Evolutionary conservation across 2,329 filamentous ascomycete species (phyloP).

Genomic region (Botryotinia globosa): DNA sequence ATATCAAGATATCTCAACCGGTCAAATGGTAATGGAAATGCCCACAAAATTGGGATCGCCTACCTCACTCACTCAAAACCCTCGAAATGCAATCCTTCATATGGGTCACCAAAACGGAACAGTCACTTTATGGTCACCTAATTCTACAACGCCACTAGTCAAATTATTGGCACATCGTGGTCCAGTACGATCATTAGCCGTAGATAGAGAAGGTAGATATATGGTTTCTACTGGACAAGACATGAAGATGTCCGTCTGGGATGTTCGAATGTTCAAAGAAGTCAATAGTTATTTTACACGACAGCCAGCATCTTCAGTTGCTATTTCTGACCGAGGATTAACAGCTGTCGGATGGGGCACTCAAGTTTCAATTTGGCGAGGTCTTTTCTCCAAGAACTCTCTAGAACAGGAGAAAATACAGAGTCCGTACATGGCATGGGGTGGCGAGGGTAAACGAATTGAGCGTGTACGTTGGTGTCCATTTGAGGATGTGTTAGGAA

Average conservation of each 20-base stretch:
- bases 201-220: slow-evolving; percentile 88
- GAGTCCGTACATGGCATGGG: slow-evolving; percentile 90
- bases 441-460: slow-evolving; percentile 76
- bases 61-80: slow-evolving; percentile 81
- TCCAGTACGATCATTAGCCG: slow-evolving; percentile 78
- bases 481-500: slow-evolving; percentile 87
- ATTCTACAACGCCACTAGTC: slow-evolving; percentile 78
- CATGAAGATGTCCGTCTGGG: slow-evolving; percentile 90
- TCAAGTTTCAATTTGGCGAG: slow-evolving; percentile 84
- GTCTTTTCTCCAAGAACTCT: slow-evolving; percentile 73
- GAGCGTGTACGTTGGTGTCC: slow-evolving; percentile 90
- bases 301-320: slow-evolving; percentile 76
- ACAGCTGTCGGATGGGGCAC: slow-evolving; percentile 92
- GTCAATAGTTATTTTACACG: slow-evolving; percentile 85
- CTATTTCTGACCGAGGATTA: slow-evolving; percentile 85
- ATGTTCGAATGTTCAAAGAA: slow-evolving; percentile 90
- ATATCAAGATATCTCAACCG: slow-evolving; percentile 94
- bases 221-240: slow-evolving; percentile 95
- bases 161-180: slow-evolving; percentile 89
- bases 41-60: slow-evolving; percentile 82
- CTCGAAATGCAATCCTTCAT: slow-evolving; percentile 87
- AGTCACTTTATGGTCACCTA: slow-evolving; percentile 94
- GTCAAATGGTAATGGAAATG: slow-evolving; percentile 81
- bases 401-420: slow-evolving; percentile 75
- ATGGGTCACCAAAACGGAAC: slow-evolving; percentile 93